A percentile compares a stretch with the other conserved stretches of the same genome.
These are phyloP conservation scores for Rhytidhysteron rufulum DNA, from an alignment of 2,329 filamentous ascomycete genomes.

Conservation along the genomic window DNA sequence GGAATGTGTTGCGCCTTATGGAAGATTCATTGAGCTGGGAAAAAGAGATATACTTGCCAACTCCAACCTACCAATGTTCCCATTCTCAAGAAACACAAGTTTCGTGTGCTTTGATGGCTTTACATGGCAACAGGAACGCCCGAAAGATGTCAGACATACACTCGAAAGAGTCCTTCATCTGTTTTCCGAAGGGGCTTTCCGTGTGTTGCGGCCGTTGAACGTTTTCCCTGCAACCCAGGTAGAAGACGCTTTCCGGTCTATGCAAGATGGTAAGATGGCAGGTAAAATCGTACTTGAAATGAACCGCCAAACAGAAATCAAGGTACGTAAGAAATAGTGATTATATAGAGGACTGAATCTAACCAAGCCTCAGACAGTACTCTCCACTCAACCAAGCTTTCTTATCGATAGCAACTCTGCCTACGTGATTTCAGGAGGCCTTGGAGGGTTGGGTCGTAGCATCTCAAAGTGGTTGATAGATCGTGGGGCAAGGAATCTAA, in stretches of 20 bases:
- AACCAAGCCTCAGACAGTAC: conserved; percentile 3
- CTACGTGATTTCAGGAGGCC: not conserved
- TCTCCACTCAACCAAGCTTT: conserved; percentile 11
- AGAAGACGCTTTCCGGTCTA: conserved; percentile 4
- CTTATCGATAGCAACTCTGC: conserved; percentile 7
- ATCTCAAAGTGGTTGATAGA: conserved; percentile 6
- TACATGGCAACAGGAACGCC: not conserved
- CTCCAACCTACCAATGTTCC: not conserved
- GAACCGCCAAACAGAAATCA: not conserved
- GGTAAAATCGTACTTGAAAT: conserved; percentile 9
- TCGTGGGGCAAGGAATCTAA: conserved; percentile 14
- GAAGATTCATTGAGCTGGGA: conserved; percentile 17
- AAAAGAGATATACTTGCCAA: conserved; percentile 1
- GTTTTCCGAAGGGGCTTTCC: not conserved
- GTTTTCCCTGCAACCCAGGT: not conserved
- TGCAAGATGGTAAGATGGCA: conserved; percentile 8
- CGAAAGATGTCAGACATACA: not conserved
- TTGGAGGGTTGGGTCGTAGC: not conserved
- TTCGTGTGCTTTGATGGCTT: conserved; percentile 1
- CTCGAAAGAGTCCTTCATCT: not conserved
- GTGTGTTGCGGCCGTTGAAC: not conserved
- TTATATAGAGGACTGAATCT: not conserved
- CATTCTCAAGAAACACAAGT: not conserved
- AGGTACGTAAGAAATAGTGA: not conserved
- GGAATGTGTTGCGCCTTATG: conserved; percentile 18